Base-by-base conservation (phyloP, 768 basidiomycete genomes). In the Pisolithus albus region DNA sequence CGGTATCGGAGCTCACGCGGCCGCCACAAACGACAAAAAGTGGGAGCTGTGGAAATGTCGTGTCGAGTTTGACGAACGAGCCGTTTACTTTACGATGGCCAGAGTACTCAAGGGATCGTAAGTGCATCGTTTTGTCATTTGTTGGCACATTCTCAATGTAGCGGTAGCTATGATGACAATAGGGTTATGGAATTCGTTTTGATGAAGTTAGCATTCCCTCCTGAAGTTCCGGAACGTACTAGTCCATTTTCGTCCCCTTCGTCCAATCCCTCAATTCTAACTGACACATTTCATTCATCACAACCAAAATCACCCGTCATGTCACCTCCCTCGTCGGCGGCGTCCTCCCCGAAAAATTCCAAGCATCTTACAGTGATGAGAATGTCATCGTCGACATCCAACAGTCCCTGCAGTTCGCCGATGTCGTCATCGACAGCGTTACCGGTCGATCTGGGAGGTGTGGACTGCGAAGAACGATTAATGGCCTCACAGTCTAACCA, bases 11-110 rank as follows among this genome's bases (percentile, higher is more conserved):
- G 55, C 49, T 16, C 52, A 48, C 19, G 46, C 47, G 7, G 53
- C 46, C 2, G 15, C 16, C 3, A 52, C 61, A 2, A 38, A 49
- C 3, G 71, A 75, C 42, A 67, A 69, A 46, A 67, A 69, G 23
- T 87, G 85, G 84, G 83, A 86, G 58, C 60, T 88, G 5, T 87
- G 85, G 86, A 88, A 88, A 59, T 87, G 86, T 56, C 69, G 85
- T 8, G 84, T 88, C 16, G 86, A 86, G 60, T 87, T 86, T 59
- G 84, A 86, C 38, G 77, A 81, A 56, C 70, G 81, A 52, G 79
- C 81, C 0, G 84, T 86, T 34, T 88, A 78, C 64, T 86, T 88
- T 59, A 84, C 81, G 0, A 87, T 87, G 84, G 85, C 85, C 1
- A 83, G 80, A 61, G 75, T 82, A 26, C 57, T 84, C 19, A 62